These are phyloP conservation scores for Ampelomyces quisqualis DNA, from an alignment of 2,329 filamentous ascomycete species.

Conservation along the genomic window DNA sequence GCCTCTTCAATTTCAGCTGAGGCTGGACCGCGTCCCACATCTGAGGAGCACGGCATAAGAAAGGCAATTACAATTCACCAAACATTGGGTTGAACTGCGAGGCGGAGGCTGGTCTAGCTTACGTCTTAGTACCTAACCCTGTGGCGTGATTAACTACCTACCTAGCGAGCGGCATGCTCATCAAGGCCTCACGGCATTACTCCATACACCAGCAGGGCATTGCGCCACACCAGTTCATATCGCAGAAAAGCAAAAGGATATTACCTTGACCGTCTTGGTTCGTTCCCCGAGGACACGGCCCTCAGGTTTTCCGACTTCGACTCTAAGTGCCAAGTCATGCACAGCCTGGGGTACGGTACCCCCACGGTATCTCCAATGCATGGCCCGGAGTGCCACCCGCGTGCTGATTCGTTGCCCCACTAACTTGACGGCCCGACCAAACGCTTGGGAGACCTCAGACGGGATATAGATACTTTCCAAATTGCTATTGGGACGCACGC, in stretches of 20 bases:
- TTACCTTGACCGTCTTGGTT: background rate
- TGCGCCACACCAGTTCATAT: background rate
- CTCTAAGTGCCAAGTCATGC: slow-evolving; percentile 1
- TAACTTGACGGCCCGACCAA: slow-evolving; percentile 2
- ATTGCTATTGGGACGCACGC: background rate
- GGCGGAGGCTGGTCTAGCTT: background rate
- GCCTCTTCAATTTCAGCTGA: slow-evolving; percentile 4
- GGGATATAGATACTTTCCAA: too few relatives aligned
- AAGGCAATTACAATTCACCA: slow-evolving; percentile 20
- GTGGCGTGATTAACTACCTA: too few relatives aligned
- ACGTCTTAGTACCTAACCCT: too few relatives aligned
- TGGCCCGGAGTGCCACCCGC: too few relatives aligned
- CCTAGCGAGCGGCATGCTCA: background rate
- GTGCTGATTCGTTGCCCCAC: too few relatives aligned
- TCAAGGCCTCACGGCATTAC: background rate
- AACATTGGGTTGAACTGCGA: slow-evolving; percentile 7
- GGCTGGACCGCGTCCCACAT: slow-evolving; percentile 1
- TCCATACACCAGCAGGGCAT: background rate
- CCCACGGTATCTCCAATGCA: too few relatives aligned
- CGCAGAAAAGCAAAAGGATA: too few relatives aligned
- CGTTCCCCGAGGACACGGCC: background rate
- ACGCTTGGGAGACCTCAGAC: background rate
- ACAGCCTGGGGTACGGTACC: background rate
- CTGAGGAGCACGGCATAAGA: slow-evolving; percentile 9
- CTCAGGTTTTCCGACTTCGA: background rate